Evolutionary conservation across 2,329 filamentous ascomycete genomes (phyloP), one percentile per base, ranked within the genome.

Genomic region (Ascomycota sp.): DNA sequence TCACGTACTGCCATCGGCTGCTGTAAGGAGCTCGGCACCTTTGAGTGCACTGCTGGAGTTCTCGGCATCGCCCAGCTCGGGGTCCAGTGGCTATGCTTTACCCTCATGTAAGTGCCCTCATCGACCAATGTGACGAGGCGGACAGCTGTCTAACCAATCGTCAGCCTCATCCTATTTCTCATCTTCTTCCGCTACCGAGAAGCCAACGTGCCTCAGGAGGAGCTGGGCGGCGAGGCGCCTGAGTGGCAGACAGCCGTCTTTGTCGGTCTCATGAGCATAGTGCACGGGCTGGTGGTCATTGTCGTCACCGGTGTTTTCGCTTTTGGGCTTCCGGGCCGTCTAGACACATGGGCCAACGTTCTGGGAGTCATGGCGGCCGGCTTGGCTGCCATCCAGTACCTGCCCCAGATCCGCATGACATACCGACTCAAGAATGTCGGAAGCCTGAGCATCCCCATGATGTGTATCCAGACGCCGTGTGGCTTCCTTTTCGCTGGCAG

Each of bases 381-480:
- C 2, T 68, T 98, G 5, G 80, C 89, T 1, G 76, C 70, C 0
- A 66, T 95, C 15, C 89, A 98, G 54, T 98, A 95, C 52, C 59
- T 98, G 11, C 89, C 89, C 0, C 89, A 98, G 54, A 92, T 98
- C 38, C 83, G 74, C 56, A 94, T 79, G 30, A 98, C 89, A 0
- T 91, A 80, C 55, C 67, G 62, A 30, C 59, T 94, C 33, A 78
- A 86, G 47, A 75, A 85, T 42, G 77, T 92, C 2, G 83, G 83
- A 32, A 93, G 83, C 48, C 57, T 98, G 42, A 93, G 82, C 44
- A 89, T 98, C 33, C 76, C 82, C 4, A 95, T 94, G 77, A 95
- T 98, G 85, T 78, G 79, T 47, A 93, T 98, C 22, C 89, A 98
- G 51, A 94, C 86, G 0, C 89, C 89, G 0, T 89, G 89, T 1